Evolutionary conservation across 202 grass and related monocot genomes (phyloP), one percentile per base, ranked within the genome.

Genomic region (Schoenoplectus tabernaemontani): DNA sequence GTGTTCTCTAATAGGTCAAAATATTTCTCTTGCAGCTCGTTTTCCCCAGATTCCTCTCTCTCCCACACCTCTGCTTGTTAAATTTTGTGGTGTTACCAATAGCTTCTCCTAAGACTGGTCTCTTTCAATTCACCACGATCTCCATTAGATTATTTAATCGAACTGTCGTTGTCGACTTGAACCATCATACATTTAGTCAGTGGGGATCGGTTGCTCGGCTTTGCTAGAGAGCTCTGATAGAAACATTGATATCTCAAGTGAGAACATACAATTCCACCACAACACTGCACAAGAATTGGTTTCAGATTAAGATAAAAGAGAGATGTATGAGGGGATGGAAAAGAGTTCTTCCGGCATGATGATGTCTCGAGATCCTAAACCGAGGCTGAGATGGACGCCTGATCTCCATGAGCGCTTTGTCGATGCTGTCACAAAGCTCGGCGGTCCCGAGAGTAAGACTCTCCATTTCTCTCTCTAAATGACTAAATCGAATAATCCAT

Each of bases 391-490:
- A 67, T 96, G 92, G 92, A 96, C 92, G 48, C 89, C 89, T 51
- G 89, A 96, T 83, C 92, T 96, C 68, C 92, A 96, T 73, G 92
- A 92, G 64, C 92, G 92, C 84, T 96, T 96, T 42, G 89, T 96
- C 62, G 89, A 96, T 86, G 92, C 89, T 77, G 92, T 96, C 89
- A 92, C 89, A 74, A 96, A 92, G 89, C 92, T 96, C 85, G 92
- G 92, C 22, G 92, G 92, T 4, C 74, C 92, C 9, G 89, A 96
- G 81, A 96, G 92, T 96, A 87, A 87, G 89, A 9, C 28, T 63
- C n/a, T 69, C 28, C 28, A 3, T 12, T 2, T 64, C 22, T 38
- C 19, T 3, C 32, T 57, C 5, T 57, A 36, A 36, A 64, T 64
- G 13, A 36, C 4, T 57, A 46, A 41, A 20, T 78, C 2, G 9